A percentile compares a stretch with the other conserved stretches of the same genome.
These are phyloP conservation scores for Aquilaria malaccensis DNA, from an alignment of 345 rosid genomes.

Conservation along the genomic window DNA sequence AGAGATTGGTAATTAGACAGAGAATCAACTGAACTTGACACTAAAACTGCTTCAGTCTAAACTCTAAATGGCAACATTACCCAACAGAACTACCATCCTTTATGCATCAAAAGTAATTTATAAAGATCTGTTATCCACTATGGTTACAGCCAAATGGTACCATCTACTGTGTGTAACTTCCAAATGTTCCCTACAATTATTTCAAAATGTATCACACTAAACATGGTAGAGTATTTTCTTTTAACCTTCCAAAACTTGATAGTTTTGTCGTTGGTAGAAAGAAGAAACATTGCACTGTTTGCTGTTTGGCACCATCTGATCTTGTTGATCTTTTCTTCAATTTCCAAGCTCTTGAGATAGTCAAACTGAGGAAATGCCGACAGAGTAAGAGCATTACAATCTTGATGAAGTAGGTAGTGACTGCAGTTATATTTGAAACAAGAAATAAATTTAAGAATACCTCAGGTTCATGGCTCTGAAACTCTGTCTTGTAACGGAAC, in stretches of 20 bases:
- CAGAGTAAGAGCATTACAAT: not conserved
- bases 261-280: conserved; percentile 97
- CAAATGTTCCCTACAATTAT: not conserved
- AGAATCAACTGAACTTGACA: no score
- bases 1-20: no score
- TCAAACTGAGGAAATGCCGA: conserved; percentile 55
- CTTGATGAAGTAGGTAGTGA: not conserved
- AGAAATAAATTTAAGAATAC: conserved; percentile 26
- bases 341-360: conserved; percentile 99
- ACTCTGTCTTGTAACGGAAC: conserved; percentile 97
- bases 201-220: not conserved
- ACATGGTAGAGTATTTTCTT: not conserved
- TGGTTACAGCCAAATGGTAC: no score
- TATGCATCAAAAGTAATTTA: no score
- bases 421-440: not conserved
- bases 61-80: no score
- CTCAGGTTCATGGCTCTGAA: conserved; percentile 99
- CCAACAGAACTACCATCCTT: no score
- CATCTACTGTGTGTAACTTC: not conserved
- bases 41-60: no score
- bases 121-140: no score
- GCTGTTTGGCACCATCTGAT: conserved; percentile 98
- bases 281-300: conserved; percentile 83
- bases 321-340: conserved; percentile 99
- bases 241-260: conserved; percentile 98